phyloP scores from a whole-genome alignment of 202 grass and related monocot genomes.

The Carex sylvatica region DNA sequence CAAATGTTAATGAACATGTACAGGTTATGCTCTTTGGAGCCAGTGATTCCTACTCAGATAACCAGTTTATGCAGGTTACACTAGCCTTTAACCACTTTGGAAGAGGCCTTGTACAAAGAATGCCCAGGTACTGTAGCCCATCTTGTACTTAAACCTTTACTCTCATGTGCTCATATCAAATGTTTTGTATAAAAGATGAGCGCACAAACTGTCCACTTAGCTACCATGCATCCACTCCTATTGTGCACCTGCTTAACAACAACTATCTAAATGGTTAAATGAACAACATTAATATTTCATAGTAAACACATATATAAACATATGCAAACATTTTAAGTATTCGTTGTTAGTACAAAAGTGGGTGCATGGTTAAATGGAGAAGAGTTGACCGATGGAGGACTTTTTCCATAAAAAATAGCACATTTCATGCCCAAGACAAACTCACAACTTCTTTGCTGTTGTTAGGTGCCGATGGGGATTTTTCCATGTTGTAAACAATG shows the following conservation, averaged over 20 bases:
- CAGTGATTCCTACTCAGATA: slow-evolving; percentile 36
- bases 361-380: too few species aligned
- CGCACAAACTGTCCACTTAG: too few species aligned
- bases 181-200: too few species aligned
- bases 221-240: too few species aligned
- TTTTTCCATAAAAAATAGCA: not conserved
- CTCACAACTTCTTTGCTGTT: not conserved
- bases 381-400: not conserved
- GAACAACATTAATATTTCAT: too few species aligned
- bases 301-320: too few species aligned
- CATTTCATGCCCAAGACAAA: not conserved
- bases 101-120: slow-evolving; percentile 67
- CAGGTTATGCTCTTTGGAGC: slow-evolving; percentile 75
- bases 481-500: slow-evolving; percentile 86
- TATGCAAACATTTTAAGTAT: too few species aligned
- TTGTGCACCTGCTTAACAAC: too few species aligned
- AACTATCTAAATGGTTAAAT: too few species aligned
- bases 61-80: slow-evolving; percentile 63
- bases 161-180: not conserved
- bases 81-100: slow-evolving; percentile 87
- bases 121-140: slow-evolving; percentile 39
- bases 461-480: slow-evolving; percentile 60
- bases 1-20: not conserved
- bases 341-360: too few species aligned
- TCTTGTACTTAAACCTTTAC: not conserved